Percentiles rank a stretch among this genome's conserved stretches.
Conservation (phyloP, 176 grass and related monocot species). For the Hyparrhenia diplandra region DNA sequence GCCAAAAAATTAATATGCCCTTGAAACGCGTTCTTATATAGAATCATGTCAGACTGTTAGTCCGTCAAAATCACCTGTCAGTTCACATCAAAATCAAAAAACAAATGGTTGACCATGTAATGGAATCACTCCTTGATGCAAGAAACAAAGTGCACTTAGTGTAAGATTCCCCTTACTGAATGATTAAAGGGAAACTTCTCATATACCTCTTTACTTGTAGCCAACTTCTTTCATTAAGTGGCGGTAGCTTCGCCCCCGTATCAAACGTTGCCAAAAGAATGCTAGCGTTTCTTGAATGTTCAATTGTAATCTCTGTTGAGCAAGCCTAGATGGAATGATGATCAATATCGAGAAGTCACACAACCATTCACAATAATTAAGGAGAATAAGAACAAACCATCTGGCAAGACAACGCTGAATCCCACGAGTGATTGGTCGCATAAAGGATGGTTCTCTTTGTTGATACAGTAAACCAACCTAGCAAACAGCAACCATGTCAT, state of each 20-base stretch:
- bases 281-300: constrained; percentile 56
- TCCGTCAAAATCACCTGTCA: constrained; percentile 12
- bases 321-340: constrained; percentile 56
- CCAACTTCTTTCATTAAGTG: constrained; percentile 91
- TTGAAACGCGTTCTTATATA: constrained; percentile 12
- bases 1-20: not conserved
- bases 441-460: constrained; percentile 88
- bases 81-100: constrained; percentile 1
- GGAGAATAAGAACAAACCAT: constrained; percentile 57
- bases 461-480: constrained; percentile 93
- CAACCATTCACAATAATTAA: not conserved
- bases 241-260: constrained; percentile 81
- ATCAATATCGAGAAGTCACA: constrained; percentile 2
- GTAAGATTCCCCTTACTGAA: not conserved
- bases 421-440: constrained; percentile 76
- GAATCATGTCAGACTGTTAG: not conserved
- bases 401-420: constrained; percentile 85
- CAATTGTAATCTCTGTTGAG: constrained; percentile 77
- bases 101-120: not conserved
- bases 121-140: not conserved
- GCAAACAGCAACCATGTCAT: constrained; percentile 11
- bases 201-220: constrained; percentile 70
- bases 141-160: not conserved
- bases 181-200: not conserved
- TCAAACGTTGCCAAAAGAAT: constrained; percentile 70